Evolutionary conservation across 2,329 filamentous ascomycete species (phyloP), one percentile per base, ranked within the genome.

Genomic region (Zarea fungicola): DNA sequence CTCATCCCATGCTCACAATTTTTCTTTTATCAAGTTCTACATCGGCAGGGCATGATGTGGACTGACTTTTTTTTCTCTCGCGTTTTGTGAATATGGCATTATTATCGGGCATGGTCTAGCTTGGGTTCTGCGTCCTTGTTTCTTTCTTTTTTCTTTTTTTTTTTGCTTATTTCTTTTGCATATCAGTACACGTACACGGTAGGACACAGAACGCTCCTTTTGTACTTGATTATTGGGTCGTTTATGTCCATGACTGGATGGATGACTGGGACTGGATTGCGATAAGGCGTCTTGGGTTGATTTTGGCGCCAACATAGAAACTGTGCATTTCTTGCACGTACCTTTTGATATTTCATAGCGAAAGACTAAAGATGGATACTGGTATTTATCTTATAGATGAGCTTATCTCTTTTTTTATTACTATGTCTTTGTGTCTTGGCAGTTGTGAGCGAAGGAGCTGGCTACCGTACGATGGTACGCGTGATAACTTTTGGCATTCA

Each of bases 201-300:
- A 34, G 44, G 44, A 41, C 44, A 48, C 44, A 40, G 44, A 40
- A 48, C 44, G 11, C 44, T 41, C 44, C 35, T 40, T 31, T 34
- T 23, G 4, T 29, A 22, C 32, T 6, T 25, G 44, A 7, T 7
- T 29, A 7, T 29, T 29, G 26, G 26, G 26, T 29, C 7, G 7
- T 29, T 29, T 29, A 13, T 29, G 13, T 29, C 13, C 7, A 29
- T 7, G 7, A 7, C 7, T 7, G 26, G 13, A 29, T 13, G 26
- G 23, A 23, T 23, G 35, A 9, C 6, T 4, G 16, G 25, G 41
- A 43, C 14, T 16, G 28, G 28, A 34, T 43, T 25, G 10, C 29
- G 31, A 26, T 16, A n/a, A n/a, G 28, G 22, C 21, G 22, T 28
- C 37, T 45, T 37, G 19, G 1, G 19, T 25, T 19, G n/a, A n/a